These are phyloP conservation scores for Hippophae gyantsensis DNA, from an alignment of 306 rosid genomes.

Conservation along the genomic window DNA sequence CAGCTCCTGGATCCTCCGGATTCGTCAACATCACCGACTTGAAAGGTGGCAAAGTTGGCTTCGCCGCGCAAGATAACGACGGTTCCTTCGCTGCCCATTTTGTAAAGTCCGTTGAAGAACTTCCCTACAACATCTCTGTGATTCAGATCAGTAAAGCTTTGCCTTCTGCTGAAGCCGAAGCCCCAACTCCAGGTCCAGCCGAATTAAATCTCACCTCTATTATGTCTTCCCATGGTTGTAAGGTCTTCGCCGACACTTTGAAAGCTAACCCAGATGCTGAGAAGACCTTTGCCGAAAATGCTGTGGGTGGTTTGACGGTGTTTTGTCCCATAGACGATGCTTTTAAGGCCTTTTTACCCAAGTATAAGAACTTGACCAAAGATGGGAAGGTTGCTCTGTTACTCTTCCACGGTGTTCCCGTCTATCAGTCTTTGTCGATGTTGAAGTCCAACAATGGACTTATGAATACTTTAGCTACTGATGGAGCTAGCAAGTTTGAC, in stretches of 20 bases:
- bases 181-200: constrained; percentile 59
- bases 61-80: constrained; percentile 48
- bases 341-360: constrained; percentile 47
- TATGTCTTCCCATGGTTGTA: constrained; percentile 71
- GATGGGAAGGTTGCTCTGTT: constrained; percentile 48
- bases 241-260: constrained; percentile 55
- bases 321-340: constrained; percentile 74
- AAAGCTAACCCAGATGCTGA: constrained; percentile 25
- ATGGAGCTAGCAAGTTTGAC: constrained; percentile 57
- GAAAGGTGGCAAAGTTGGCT: constrained; percentile 72
- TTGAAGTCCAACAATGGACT: constrained; percentile 61
- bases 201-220: constrained; percentile 46
- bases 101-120: constrained; percentile 61
- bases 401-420: constrained; percentile 58
- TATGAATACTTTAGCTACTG: constrained; percentile 71
- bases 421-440: constrained; percentile 43
- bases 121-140: constrained; percentile 70
- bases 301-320: constrained; percentile 55
- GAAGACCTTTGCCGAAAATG: constrained; percentile 28
- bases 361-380: constrained; percentile 55
- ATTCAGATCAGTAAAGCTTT: constrained; percentile 62
- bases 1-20: constrained; percentile 71
- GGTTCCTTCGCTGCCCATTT: constrained; percentile 41
- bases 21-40: constrained; percentile 83
- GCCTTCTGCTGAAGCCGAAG: constrained; percentile 58